Conservation (phyloP, 1,284 basidiomycete species). For the Sutorius eximius region DNA sequence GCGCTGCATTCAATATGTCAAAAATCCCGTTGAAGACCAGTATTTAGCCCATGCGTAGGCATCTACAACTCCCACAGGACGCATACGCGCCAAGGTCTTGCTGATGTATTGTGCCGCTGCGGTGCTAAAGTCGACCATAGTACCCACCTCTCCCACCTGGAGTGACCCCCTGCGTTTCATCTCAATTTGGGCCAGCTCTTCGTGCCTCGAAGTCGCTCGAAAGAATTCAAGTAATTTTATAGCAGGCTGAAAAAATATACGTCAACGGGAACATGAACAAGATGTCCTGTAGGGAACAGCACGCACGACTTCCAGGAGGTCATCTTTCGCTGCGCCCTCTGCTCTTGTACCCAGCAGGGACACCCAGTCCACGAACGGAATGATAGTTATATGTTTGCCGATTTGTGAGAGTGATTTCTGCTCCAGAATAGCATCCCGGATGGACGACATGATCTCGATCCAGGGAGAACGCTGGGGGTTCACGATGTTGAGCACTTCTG, state of each 20-base stretch:
- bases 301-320: conserved; percentile 19
- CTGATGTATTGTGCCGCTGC: conserved; percentile 10
- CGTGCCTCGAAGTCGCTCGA: conserved; percentile 7
- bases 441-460: conserved; percentile 14
- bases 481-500: conserved; percentile 21
- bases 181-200: neutral
- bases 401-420: neutral
- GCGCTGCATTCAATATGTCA: neutral
- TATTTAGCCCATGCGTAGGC: conserved; percentile 21
- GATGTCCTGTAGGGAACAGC: neutral
- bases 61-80: conserved; percentile 14
- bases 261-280: neutral
- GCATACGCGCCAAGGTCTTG: conserved; percentile 13
- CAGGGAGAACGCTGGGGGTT: conserved; percentile 21
- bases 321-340: conserved; percentile 1
- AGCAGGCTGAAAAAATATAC: conserved; percentile 17
- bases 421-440: conserved; percentile 12
- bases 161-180: neutral
- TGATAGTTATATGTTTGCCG: conserved; percentile 4
- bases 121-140: conserved; percentile 10
- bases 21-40: conserved; percentile 14
- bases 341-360: conserved; percentile 16
- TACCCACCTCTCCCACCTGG: conserved; percentile 8
- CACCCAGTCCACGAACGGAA: conserved; percentile 23
- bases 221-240: conserved; percentile 28